Base-by-base conservation (phyloP, 176 grass and related monocot species). In the Rhynchospora pubera region DNA sequence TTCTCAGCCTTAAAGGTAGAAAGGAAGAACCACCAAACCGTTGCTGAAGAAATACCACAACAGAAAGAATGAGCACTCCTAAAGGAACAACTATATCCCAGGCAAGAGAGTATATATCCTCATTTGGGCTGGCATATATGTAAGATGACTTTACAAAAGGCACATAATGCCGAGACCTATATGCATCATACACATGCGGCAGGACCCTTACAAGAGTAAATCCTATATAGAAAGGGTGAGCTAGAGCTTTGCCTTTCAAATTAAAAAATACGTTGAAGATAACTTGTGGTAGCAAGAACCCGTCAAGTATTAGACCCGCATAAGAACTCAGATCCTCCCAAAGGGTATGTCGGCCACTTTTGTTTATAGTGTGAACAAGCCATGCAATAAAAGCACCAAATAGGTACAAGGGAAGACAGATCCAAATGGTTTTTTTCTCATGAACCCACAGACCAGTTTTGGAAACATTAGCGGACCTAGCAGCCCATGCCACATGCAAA, bases 401-500 rank as follows among this genome's bases (percentile, higher is more conserved):
- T n/a, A 98, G 66, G 84, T 98, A 95, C 79, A 98, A 69, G 18
- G 89, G 87, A 65, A 91, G 88, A 83, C 92, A 94, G 39, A 91
- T 69, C 83, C 79, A 89, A 56, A 98, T 78, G 66, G 87, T 81
- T 85, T 98, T 98, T 87, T 81, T 98, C 82, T 98, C 92, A 4
- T 86, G 89, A 80, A 80, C 59, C 92, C 96, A 95, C 9, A 85
- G 58, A 57, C 86, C 87, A 4, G 57, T 87, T 74, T 84, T 94
- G 63, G 71, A 72, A 28, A 46, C 85, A 77, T 91, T 84, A 42
- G 39, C 23, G 12, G 92, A 98, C 52, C 89, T 93, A 26, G 84
- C 85, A 71, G 90, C 82, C 90, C 96, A 98, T 70, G 87, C 84
- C 65, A 93, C 56, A 79, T 98, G 96, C 88, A 98, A 88, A 88